phyloP scores from a whole-genome alignment of 306 rosid genomes.

The Alnus rubra region DNA sequence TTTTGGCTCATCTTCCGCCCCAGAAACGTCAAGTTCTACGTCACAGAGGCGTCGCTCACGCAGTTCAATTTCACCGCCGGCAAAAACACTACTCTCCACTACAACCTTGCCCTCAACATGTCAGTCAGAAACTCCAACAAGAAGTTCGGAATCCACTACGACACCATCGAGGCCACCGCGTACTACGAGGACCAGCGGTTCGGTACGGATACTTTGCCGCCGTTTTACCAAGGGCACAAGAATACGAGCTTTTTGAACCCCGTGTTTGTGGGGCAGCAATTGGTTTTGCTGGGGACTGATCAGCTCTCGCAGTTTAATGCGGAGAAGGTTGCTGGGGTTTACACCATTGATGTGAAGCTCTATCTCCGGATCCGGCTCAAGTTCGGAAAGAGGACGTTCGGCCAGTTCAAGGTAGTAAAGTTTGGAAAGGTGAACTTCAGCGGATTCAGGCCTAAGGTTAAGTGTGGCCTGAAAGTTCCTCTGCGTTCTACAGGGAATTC shows the following conservation, averaged over 20 bases:
- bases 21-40: conserved; percentile 21
- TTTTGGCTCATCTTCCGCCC: conserved; percentile 31
- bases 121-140: conserved; percentile 67
- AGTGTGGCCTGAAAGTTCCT: conserved; percentile 60
- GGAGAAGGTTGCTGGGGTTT: conserved; percentile 44
- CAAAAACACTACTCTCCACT: conserved; percentile 16
- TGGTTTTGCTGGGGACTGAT: conserved; percentile 21
- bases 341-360: conserved; percentile 54
- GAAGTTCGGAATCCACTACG: conserved; percentile 66
- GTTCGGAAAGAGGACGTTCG: conserved; percentile 42
- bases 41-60: conserved; percentile 30
- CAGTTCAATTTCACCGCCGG: conserved; percentile 29
- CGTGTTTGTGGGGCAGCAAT: conserved; percentile 45
- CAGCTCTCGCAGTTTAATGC: conserved; percentile 26
- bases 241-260: conserved; percentile 38
- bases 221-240: conserved; percentile 76
- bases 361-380: conserved; percentile 59
- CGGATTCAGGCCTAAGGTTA: conserved; percentile 58
- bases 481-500: conserved; percentile 27
- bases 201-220: background rate
- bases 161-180: conserved; percentile 54
- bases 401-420: conserved; percentile 49
- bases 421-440: too few relatives aligned
- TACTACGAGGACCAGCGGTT: conserved; percentile 45
- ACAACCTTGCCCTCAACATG: conserved; percentile 41